phyloP scores from a whole-genome alignment of 208 protist species.

The Trypanosoma vivax region DNA sequence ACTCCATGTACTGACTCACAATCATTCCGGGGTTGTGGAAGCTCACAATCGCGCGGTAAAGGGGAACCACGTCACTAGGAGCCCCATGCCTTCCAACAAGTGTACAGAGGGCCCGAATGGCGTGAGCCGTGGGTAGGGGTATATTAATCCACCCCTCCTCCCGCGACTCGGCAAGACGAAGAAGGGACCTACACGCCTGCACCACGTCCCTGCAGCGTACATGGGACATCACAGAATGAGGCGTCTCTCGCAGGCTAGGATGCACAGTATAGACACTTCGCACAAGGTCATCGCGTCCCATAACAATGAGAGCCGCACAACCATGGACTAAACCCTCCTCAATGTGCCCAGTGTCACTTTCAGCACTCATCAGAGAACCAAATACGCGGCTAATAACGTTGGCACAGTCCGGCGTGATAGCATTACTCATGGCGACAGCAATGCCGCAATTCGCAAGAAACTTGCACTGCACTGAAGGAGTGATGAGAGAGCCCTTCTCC shows the following conservation, averaged over 20 bases:
- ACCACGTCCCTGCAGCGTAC: slow-evolving; percentile 32
- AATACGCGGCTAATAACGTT: slow-evolving; percentile 29
- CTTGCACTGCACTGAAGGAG: slow-evolving; percentile 39
- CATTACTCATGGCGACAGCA: slow-evolving; percentile 9
- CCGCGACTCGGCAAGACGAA: slow-evolving; percentile 35
- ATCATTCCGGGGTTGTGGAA: slow-evolving; percentile 77
- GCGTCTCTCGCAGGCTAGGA: slow-evolving; percentile 48
- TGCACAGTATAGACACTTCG: slow-evolving; percentile 27
- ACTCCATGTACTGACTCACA: slow-evolving; percentile 57
- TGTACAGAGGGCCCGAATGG: slow-evolving; percentile 35
- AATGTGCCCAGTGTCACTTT: slow-evolving; percentile 20
- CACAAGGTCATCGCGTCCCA: slow-evolving; percentile 29
- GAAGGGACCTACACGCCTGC: slow-evolving; percentile 34
- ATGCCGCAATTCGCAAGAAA: slow-evolving; percentile 75
- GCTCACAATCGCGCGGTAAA: slow-evolving; percentile 53
- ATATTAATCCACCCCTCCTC: slow-evolving; percentile 67
- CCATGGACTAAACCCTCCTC: slow-evolving; percentile 65
- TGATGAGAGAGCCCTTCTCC: slow-evolving; percentile 7
- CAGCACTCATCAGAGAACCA: slow-evolving; percentile 15
- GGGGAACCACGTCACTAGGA: slow-evolving; percentile 29
- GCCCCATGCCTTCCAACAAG: slow-evolving; percentile 39
- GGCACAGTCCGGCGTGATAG: slow-evolving; percentile 7
- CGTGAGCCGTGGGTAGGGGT: slow-evolving; percentile 29
- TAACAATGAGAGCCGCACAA: slow-evolving; percentile 43
- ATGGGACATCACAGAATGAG: slow-evolving; percentile 55